Evolutionary conservation across 345 rosid species (phyloP).

Genomic region (Hypericum androsaemum): DNA sequence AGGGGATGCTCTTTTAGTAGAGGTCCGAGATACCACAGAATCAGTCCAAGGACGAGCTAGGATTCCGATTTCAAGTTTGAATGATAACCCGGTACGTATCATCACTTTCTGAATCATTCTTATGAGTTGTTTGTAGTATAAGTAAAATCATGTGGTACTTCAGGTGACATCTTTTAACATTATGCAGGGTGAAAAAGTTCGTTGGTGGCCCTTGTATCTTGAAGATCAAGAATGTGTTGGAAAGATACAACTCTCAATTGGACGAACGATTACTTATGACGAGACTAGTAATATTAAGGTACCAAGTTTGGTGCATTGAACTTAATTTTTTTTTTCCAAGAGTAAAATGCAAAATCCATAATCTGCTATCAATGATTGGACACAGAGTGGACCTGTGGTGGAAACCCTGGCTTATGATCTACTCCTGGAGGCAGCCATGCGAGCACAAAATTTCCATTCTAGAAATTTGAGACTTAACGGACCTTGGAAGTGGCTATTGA

Average conservation of each 20-base stretch:
- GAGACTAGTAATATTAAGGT: conserved; percentile 81
- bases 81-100: conserved; percentile 58
- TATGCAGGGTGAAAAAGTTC: conserved; percentile 63
- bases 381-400: conserved; percentile 22
- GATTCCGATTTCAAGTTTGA: conserved; percentile 60
- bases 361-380: not conserved
- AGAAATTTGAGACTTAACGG: conserved; percentile 21
- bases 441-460: conserved; percentile 22
- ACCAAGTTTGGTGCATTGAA: conserved; percentile 8
- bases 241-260: conserved; percentile 77
- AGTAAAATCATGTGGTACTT: not conserved
- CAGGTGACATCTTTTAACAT: conserved; percentile 11
- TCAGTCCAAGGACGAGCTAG: conserved; percentile 60
- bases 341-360: not conserved
- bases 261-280: conserved; percentile 50
- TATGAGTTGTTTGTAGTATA: not conserved
- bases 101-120: conserved; percentile 7
- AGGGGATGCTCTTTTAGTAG: conserved; percentile 68
- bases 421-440: conserved; percentile 27
- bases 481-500: conserved; percentile 27
- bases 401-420: conserved; percentile 28
- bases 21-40: conserved; percentile 66
- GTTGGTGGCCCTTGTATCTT: conserved; percentile 86
- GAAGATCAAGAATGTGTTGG: conserved; percentile 95
- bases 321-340: not conserved